Percentiles rank a stretch among this genome's conserved stretches.
Evolutionary conservation across 768 basidiomycete species (phyloP).

Genomic region (Termitomyces sp.): DNA sequence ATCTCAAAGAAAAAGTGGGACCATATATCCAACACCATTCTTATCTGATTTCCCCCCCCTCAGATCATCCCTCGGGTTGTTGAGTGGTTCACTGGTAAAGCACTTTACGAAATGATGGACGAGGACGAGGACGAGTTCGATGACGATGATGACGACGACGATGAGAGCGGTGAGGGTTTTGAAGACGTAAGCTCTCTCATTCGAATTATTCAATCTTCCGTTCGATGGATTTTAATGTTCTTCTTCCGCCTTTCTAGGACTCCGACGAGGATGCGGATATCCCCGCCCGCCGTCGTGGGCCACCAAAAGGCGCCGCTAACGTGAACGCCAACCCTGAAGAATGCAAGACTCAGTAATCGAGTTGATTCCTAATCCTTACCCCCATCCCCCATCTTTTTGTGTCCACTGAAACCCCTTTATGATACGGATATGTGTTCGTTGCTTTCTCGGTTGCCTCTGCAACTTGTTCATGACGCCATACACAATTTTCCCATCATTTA

Average conservation of each 20-base stretch:
- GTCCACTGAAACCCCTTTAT: background rate
- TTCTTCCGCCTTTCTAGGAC: slow-evolving; percentile 37
- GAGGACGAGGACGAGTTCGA: slow-evolving; percentile 57
- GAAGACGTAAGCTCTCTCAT: slow-evolving; percentile 49
- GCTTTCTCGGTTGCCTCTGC: background rate
- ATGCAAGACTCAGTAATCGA: slow-evolving; percentile 81
- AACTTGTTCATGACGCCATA: background rate
- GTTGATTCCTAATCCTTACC: background rate
- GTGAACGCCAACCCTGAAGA: slow-evolving; percentile 72
- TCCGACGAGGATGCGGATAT: slow-evolving; percentile 70
- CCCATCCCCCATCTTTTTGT: background rate
- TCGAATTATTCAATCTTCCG: slow-evolving; percentile 3
- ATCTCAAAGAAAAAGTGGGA: slow-evolving; percentile 90
- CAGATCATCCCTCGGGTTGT: slow-evolving; percentile 93
- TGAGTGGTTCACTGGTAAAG: slow-evolving; percentile 98
- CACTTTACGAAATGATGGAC: slow-evolving; percentile 74
- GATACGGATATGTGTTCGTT: background rate
- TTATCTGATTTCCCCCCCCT: background rate
- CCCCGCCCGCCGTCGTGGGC: slow-evolving; percentile 54
- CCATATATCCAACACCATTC: background rate
- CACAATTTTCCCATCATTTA: background rate
- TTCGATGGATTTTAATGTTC: slow-evolving; percentile 2
- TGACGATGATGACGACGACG: slow-evolving; percentile 57
- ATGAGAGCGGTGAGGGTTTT: slow-evolving; percentile 27
- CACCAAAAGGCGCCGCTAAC: slow-evolving; percentile 50